Evolutionary conservation across 1,284 basidiomycete genomes (phyloP).

Genomic region (Veloboletus limbatus): DNA sequence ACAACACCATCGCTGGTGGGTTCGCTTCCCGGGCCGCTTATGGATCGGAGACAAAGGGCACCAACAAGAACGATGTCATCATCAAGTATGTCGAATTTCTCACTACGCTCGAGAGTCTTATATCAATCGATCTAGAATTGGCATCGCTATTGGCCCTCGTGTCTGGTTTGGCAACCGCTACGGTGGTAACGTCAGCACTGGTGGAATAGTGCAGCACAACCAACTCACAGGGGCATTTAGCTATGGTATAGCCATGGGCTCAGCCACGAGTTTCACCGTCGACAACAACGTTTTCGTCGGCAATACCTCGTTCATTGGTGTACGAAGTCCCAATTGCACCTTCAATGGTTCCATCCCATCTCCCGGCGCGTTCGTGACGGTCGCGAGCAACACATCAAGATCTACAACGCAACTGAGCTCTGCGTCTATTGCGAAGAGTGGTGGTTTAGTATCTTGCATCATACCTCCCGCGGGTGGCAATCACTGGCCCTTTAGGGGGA

Average conservation of each 20-base stretch:
- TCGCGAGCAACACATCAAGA: constrained; percentile 41
- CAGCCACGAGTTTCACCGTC: constrained; percentile 66
- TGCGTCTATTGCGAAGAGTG: constrained; percentile 47
- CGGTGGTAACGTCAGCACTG: constrained; percentile 55
- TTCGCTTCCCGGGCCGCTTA: constrained; percentile 53
- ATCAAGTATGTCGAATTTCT: constrained; percentile 55
- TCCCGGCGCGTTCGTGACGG: constrained; percentile 59
- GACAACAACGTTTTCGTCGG: constrained; percentile 61
- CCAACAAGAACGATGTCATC: constrained; percentile 55
- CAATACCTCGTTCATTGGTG: constrained; percentile 77
- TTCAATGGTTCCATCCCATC: constrained; percentile 47
- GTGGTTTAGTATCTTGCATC: constrained; percentile 64
- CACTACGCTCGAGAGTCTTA: not conserved
- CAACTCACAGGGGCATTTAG: constrained; percentile 69
- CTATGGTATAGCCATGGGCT: constrained; percentile 65
- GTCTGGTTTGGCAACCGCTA: constrained; percentile 73
- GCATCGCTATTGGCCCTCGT: constrained; percentile 73
- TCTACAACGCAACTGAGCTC: constrained; percentile 54
- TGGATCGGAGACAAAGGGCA: constrained; percentile 47
- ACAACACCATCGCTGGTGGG: constrained; percentile 70
- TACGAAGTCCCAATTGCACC: constrained; percentile 68
- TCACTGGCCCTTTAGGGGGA: constrained; percentile 69
- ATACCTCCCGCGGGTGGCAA: constrained; percentile 63
- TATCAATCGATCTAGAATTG: constrained; percentile 45
- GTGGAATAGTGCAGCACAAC: constrained; percentile 66